These are phyloP conservation scores for Hevea brasiliensis DNA, from an alignment of 345 rosid genomes.

Conservation along the genomic window DNA sequence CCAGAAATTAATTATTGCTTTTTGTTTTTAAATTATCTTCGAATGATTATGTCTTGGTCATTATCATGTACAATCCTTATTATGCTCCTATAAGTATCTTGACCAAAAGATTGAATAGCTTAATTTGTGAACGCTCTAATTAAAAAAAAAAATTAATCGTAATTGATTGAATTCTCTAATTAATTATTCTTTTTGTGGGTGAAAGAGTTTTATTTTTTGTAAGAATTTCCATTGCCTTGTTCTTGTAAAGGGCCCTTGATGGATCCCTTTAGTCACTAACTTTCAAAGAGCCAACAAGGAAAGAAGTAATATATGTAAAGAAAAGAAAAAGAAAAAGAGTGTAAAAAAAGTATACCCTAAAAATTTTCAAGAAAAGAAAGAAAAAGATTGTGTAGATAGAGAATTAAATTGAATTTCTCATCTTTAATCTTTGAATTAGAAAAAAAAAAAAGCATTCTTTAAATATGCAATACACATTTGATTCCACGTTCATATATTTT, in stretches of 20 bases:
- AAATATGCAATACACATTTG: neutral
- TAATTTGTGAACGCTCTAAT: too few species aligned
- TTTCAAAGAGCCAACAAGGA: slow-evolving; percentile 10
- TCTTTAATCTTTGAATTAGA: neutral
- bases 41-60: slow-evolving; percentile 18
- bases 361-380: neutral
- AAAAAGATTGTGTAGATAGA: neutral
- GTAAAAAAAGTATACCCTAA: neutral
- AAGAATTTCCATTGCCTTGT: neutral
- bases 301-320: neutral
- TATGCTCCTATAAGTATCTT: neutral
- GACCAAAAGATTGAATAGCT: neutral
- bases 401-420: neutral
- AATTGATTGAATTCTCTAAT: too few species aligned
- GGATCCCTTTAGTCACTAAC: slow-evolving; percentile 11
- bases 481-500: neutral
- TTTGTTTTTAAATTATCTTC: slow-evolving; percentile 20
- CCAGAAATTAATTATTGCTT: neutral
- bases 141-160: too few species aligned
- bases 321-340: neutral
- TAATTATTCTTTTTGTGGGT: slow-evolving; percentile 4
- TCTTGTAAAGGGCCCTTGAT: slow-evolving; percentile 17
- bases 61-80: neutral
- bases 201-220: slow-evolving; percentile 6
- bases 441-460: neutral